Evolutionary conservation across 2,329 filamentous ascomycete genomes (phyloP), one percentile per base, ranked within the genome.

Genomic region (Aspergillus tubingensis): DNA sequence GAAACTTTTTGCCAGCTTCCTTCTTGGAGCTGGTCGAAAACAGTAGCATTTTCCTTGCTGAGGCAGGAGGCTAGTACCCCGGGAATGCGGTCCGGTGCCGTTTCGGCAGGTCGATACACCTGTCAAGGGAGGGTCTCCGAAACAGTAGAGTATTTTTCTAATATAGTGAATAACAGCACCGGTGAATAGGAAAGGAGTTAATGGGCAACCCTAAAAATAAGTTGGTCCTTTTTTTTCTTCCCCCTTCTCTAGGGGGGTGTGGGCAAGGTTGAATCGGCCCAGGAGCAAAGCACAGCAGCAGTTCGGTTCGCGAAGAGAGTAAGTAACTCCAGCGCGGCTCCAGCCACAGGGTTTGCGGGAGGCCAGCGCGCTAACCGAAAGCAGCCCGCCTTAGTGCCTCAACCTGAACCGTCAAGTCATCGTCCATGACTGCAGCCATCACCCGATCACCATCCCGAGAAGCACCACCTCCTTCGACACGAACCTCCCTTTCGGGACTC

Each of bases 321-420:
- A 10, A 30, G 38, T 19, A 23, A 38, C 38, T 41, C 38, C 52
- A 41, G 21, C 52, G 38, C 52, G 39, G 53, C 53, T 63, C 61
- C 61, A 65, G 61, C 65, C 62, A 66, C 66, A 65, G 59, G 59
- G 63, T 65, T 68, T 67, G 65, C 66, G 58, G 60, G 54, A 50
- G 55, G 25, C 49, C 38, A 56, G 49, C 54, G 65, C 75, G 70
- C 76, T 78, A 79, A 77, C 77, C 76, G 63, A 70, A 79, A 75
- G 64, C 72, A 74, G 77, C 70, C 32, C 72, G 71, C 70, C 58
- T 68, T 73, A 74, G 77, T 55, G 73, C 72, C 76, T 76, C 72
- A 73, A 72, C 73, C 71, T 70, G 72, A 75, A 67, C 70, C 67
- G 62, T 67, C 65, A 65, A 36, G 68, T 69, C 69, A 59, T 53